Evolutionary conservation across 768 basidiomycete genomes (phyloP).

Genomic region (Austroboletus festivus): DNA sequence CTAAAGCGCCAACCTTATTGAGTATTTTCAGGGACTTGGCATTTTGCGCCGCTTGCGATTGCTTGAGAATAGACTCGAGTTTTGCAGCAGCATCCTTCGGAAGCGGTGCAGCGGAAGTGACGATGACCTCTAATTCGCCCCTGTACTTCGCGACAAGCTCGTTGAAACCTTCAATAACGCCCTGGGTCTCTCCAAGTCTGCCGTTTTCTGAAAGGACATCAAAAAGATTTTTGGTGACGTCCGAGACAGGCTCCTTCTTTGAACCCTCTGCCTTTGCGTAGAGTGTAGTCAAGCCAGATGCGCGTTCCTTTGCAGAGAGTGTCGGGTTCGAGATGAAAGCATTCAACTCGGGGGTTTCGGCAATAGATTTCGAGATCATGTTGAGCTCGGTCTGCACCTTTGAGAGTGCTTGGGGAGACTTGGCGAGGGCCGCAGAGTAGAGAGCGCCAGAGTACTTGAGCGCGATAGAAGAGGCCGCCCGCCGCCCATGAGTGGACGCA

Average conservation of each 20-base stretch:
- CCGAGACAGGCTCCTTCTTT: slow-evolving; percentile 76
- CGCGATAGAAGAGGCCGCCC: slow-evolving; percentile 74
- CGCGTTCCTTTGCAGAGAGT: slow-evolving; percentile 75
- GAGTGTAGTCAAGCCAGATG: slow-evolving; percentile 61
- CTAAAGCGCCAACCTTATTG: slow-evolving; percentile 69
- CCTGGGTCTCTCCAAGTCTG: slow-evolving; percentile 76
- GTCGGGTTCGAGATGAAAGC: slow-evolving; percentile 89
- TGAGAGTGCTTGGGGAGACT: slow-evolving; percentile 78
- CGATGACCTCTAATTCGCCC: slow-evolving; percentile 89
- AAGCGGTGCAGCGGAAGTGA: slow-evolving; percentile 84
- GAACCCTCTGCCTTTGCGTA: slow-evolving; percentile 63
- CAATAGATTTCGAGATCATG: slow-evolving; percentile 66
- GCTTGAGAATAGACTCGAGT: slow-evolving; percentile 84
- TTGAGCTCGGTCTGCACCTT: slow-evolving; percentile 85
- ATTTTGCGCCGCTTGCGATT: slow-evolving; percentile 77
- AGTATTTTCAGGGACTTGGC: slow-evolving; percentile 86
- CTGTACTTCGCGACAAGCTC: slow-evolving; percentile 84
- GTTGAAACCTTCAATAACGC: slow-evolving; percentile 89
- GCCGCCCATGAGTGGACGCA: slow-evolving; percentile 44
- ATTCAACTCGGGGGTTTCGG: slow-evolving; percentile 58
- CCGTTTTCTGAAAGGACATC: slow-evolving; percentile 90
- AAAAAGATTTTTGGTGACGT: slow-evolving; percentile 91
- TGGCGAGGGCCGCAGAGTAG: slow-evolving; percentile 76
- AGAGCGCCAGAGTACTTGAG: slow-evolving; percentile 82
- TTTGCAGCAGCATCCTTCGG: slow-evolving; percentile 70